Conservation (phyloP, 495 filamentous ascomycete genomes). For the Daldinia decipiens region DNA sequence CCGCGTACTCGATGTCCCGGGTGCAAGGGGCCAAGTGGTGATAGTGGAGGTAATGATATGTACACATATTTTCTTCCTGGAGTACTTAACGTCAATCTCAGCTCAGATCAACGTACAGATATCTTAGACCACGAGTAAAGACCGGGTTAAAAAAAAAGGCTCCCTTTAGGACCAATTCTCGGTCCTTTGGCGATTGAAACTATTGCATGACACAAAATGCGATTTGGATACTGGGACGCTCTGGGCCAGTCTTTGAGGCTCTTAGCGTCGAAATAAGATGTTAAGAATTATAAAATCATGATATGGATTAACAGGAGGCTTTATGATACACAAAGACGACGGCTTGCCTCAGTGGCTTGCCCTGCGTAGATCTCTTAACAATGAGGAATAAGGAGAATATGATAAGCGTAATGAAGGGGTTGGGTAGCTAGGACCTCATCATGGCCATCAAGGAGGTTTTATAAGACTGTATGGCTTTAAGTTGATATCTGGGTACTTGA, state of each 20-base stretch:
- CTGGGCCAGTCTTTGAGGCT: background rate
- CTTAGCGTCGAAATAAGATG: background rate
- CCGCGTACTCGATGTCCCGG: conserved; percentile 51
- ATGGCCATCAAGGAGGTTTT: conserved; percentile 12
- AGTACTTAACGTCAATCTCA: background rate
- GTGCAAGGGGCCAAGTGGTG: conserved; percentile 55
- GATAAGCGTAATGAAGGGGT: background rate
- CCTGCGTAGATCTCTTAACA: background rate
- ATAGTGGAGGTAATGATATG: conserved; percentile 50
- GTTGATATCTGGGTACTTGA: background rate
- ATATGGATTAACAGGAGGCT: background rate
- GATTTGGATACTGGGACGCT: background rate
- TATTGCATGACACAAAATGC: background rate
- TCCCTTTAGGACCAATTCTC: background rate
- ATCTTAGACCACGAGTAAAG: background rate
- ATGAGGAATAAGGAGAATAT: background rate
- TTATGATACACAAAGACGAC: background rate
- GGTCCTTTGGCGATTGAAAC: background rate
- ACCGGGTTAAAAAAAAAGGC: background rate
- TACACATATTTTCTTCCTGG: conserved; percentile 42
- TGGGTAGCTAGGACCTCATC: background rate
- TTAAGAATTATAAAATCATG: too few species aligned
- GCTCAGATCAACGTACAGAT: background rate
- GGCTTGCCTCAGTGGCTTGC: background rate
- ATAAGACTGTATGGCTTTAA: background rate